A percentile compares a stretch with the other conserved stretches of the same genome.
These are phyloP conservation scores for Rubroshorea leprosula DNA, from an alignment of 345 rosid species.

Conservation along the genomic window DNA sequence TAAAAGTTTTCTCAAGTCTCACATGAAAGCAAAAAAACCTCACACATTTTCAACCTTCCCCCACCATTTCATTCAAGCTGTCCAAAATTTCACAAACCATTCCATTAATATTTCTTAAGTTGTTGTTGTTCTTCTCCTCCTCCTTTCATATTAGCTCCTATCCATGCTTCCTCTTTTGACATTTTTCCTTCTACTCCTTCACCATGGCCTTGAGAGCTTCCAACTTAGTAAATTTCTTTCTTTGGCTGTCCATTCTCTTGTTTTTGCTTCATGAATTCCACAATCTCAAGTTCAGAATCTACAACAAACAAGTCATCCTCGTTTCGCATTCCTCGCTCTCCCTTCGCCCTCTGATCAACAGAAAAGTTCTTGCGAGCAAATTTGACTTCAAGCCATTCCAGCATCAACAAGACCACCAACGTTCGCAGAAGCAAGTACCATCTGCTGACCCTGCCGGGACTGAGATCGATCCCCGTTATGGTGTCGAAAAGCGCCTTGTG, in stretches of 20 bases:
- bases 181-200: slow-evolving; percentile 25
- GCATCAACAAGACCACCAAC: slow-evolving; percentile 15
- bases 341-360: slow-evolving; percentile 19
- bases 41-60: slow-evolving; percentile 7
- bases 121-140: not conserved
- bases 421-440: slow-evolving; percentile 1
- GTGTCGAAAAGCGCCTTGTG: slow-evolving; percentile 80
- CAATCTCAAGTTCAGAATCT: slow-evolving; percentile 27
- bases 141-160: slow-evolving; percentile 17
- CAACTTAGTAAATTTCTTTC: slow-evolving; percentile 26
- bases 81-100: not conserved
- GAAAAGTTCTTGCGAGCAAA: slow-evolving; percentile 45
- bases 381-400: slow-evolving; percentile 63
- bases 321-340: slow-evolving; percentile 9
- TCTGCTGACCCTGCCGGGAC: slow-evolving; percentile 13
- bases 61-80: slow-evolving; percentile 15
- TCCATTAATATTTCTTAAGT: not conserved
- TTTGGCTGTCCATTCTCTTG: slow-evolving; percentile 54
- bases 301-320: slow-evolving; percentile 12
- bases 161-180: slow-evolving; percentile 44
- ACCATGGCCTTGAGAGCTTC: slow-evolving; percentile 48
- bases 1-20: slow-evolving; percentile 28
- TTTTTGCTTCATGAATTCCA: slow-evolving; percentile 41
- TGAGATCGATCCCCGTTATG: slow-evolving; percentile 77
- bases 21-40: slow-evolving; percentile 21